phyloP scores from a whole-genome alignment of 129 eudicot genomes.

The Smallanthus sonchifolius region DNA sequence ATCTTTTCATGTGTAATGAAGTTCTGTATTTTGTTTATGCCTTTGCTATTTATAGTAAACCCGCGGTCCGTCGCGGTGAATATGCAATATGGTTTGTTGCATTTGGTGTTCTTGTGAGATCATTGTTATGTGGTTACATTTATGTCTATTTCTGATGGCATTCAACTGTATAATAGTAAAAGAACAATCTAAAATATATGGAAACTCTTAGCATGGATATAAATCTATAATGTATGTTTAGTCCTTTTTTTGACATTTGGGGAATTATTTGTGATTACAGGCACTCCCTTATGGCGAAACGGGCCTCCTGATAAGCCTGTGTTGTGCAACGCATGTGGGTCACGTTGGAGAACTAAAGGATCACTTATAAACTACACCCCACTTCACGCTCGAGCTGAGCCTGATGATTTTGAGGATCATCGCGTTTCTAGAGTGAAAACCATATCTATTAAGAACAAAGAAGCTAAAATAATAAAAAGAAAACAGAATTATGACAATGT shows the following conservation, averaged over 20 bases:
- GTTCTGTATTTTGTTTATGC: background rate
- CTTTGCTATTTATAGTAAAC: background rate
- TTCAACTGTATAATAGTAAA: background rate
- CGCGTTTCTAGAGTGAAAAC: conserved; percentile 55
- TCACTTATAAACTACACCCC: conserved; percentile 89
- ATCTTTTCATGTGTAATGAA: background rate
- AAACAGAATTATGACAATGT: conserved; percentile 50
- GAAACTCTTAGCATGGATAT: background rate
- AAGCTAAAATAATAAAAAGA: conserved; percentile 67
- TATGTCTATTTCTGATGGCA: conserved; percentile 1
- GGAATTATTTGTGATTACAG: conserved; percentile 32
- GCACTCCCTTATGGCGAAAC: conserved; percentile 98
- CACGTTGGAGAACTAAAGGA: conserved; percentile 99
- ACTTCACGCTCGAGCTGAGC: conserved; percentile 80
- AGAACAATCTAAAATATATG: background rate
- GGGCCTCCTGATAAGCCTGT: conserved; percentile 99
- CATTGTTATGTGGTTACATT: conserved; percentile 1
- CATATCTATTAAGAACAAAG: conserved; percentile 67
- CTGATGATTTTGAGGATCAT: conserved; percentile 66
- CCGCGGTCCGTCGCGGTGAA: background rate
- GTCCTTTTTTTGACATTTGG: conserved; percentile 13
- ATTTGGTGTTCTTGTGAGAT: conserved; percentile 5
- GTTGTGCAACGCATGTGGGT: conserved; percentile 96
- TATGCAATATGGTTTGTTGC: conserved; percentile 7
- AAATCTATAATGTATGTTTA: background rate